These are phyloP conservation scores for Leucosporidium creatinivorum DNA, from an alignment of 768 basidiomycete genomes.

Conservation along the genomic window DNA sequence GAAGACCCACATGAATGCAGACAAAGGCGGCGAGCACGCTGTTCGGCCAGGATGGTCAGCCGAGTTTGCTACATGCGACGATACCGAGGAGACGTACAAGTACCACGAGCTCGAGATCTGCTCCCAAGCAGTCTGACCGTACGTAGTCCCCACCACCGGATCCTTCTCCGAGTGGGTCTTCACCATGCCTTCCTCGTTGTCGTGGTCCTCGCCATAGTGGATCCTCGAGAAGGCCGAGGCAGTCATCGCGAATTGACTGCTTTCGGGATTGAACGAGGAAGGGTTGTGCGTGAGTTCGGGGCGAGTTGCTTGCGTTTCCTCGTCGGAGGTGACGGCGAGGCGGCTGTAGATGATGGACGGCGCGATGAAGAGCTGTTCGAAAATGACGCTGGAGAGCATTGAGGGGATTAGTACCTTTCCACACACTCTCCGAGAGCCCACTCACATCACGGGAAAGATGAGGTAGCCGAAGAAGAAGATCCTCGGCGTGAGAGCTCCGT, in stretches of 20 bases:
- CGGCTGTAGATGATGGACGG: conserved; percentile 39
- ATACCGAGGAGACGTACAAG: conserved; percentile 20
- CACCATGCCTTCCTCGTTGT: conserved; percentile 33
- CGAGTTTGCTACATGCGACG: too few species aligned
- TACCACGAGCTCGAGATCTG: conserved; percentile 42
- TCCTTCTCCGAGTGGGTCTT: conserved; percentile 21
- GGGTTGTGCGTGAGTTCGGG: neutral
- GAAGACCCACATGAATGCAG: neutral
- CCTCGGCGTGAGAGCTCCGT: conserved; percentile 21
- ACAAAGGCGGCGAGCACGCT: neutral
- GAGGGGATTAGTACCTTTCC: neutral
- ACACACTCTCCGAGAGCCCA: neutral
- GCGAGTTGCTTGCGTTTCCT: neutral
- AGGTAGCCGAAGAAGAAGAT: conserved; percentile 43
- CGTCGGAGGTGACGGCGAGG: conserved; percentile 3
- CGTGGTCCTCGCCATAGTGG: conserved; percentile 26
- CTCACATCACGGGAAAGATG: conserved; percentile 35
- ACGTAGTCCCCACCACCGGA: conserved; percentile 40
- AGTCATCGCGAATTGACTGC: neutral
- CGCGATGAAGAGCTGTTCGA: conserved; percentile 41
- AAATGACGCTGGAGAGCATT: conserved; percentile 36
- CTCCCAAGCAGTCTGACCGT: conserved; percentile 35
- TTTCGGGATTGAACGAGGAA: neutral
- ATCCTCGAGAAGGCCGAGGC: conserved; percentile 36
- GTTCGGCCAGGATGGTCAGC: too few species aligned